Base-by-base conservation (phyloP, 192 early-diverging fungal species). In the Kappamyces sp. region DNA sequence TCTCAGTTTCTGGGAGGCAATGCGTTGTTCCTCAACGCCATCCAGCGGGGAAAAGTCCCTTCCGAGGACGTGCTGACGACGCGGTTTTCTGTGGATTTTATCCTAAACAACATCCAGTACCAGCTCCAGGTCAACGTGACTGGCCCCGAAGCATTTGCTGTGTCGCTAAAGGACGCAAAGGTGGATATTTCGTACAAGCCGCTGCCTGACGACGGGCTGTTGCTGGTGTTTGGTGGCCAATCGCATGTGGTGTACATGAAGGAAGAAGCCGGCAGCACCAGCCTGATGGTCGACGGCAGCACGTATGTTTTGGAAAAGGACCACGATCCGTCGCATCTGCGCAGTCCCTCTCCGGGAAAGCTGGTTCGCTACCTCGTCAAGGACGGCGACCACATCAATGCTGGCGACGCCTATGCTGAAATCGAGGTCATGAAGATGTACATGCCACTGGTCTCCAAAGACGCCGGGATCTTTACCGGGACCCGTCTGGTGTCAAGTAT, bases 361-460 rank as follows among this genome's bases (percentile, higher is more conserved):
- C 85, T 99, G 59, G 91, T 96, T 32, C 83, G 93, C 14, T 89
- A 87, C 66, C 71, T 99, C 43, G 81, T 94, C n/a, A 90, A 96
- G 34, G 91, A 91, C 40, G 94, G 94, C 45, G 85, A 83, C 58
- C 96, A 97, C 61, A 80, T 99, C 55, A 83, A 85, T 30, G 66
- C 83, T 34, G 91, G 91, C 45, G 86, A 97, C 60, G 89, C 91
- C 2, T 96, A 89, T 73, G 96, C 96, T 41, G 96, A 99, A 66
- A 97, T 99, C 68, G 96, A 99, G 80, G 92, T 95, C 46, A 99
- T 99, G 96, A 99, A 99, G 79, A 99, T 99, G 96, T 94, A 96
- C 75, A 99, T 99, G 96, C 93, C 94, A 51, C 75, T 99, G 64
- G 76, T 93, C 22, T 90, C 93, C 35, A 69, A 81, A 31, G 93